Evolutionary conservation across 768 basidiomycete species (phyloP).

Genomic region (Suillus tomentosus): DNA sequence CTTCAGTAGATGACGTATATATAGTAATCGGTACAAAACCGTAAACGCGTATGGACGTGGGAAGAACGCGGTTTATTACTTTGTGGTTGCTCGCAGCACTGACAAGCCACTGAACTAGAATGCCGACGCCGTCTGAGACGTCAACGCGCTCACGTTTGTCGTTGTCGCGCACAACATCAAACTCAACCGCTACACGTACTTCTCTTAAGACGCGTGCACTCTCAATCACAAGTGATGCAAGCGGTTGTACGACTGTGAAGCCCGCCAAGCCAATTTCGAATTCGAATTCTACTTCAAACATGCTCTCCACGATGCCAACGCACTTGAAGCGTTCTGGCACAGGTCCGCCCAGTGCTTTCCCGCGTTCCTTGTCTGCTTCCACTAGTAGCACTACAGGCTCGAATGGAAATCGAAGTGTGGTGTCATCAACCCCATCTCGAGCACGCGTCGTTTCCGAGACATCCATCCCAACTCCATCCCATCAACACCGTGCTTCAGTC

Average conservation of each 20-base stretch:
- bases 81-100: not conserved
- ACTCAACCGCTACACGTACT: constrained; percentile 32
- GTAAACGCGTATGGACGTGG: not conserved
- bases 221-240: constrained; percentile 51
- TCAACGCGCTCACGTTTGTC: constrained; percentile 45
- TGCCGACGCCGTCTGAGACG: constrained; percentile 51
- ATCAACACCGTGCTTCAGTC: constrained; percentile 20
- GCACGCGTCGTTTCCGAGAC: constrained; percentile 49
- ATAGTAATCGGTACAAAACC: not conserved
- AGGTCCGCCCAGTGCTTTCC: constrained; percentile 31
- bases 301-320: constrained; percentile 24
- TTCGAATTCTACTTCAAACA: constrained; percentile 26
- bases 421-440: constrained; percentile 40
- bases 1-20: not conserved
- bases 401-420: constrained; percentile 11
- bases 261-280: constrained; percentile 31
- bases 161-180: constrained; percentile 43
- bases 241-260: constrained; percentile 54
- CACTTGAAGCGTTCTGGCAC: constrained; percentile 23
- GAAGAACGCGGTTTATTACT: constrained; percentile 3
- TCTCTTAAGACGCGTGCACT: constrained; percentile 55
- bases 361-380: constrained; percentile 21
- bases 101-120: constrained; percentile 10
- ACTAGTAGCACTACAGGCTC: constrained; percentile 19
- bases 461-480: constrained; percentile 27